Evolutionary conservation across 2,329 filamentous ascomycete species (phyloP).

Genomic region (Diaporthe batatas): DNA sequence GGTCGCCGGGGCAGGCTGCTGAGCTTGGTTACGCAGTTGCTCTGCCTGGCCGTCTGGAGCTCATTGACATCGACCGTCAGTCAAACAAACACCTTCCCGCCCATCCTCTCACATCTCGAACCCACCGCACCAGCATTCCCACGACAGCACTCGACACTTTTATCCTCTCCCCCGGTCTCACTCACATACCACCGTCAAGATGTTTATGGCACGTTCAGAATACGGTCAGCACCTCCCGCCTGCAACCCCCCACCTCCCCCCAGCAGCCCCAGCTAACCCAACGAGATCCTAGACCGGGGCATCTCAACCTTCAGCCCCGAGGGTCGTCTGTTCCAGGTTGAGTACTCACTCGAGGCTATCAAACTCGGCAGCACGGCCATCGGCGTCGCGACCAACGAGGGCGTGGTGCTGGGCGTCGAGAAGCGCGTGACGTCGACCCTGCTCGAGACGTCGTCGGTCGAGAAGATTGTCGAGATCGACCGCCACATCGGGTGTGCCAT

Average conservation of each 20-base stretch:
- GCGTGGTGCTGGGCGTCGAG: constrained; percentile 96
- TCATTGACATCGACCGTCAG: constrained; percentile 21
- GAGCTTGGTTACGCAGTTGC: constrained; percentile 45
- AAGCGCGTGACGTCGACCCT: constrained; percentile 98
- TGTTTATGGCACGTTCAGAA: constrained; percentile 99
- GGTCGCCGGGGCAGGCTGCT: constrained; percentile 34
- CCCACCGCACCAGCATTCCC: neutral
- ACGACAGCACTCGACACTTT: constrained; percentile 4
- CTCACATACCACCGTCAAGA: constrained; percentile 68
- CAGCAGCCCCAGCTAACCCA: constrained; percentile 37
- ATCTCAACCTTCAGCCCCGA: constrained; percentile 99
- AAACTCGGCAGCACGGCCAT: constrained; percentile 99
- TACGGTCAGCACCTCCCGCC: constrained; percentile 78
- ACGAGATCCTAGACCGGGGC: constrained; percentile 80
- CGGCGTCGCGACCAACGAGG: constrained; percentile 94
- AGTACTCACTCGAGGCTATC: constrained; percentile 99
- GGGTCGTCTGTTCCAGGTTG: constrained; percentile 99
- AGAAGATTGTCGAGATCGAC: constrained; percentile 99
- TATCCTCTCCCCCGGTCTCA: constrained; percentile 3
- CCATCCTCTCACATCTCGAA: constrained; percentile 27
- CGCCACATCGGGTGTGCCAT: constrained; percentile 99
- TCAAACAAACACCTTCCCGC: constrained; percentile 19
- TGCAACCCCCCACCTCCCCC: constrained; percentile 54
- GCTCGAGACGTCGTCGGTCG: constrained; percentile 96
- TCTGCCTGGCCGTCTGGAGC: constrained; percentile 47